A percentile compares a stretch with the other conserved stretches of the same genome.
These are phyloP conservation scores for Malus orientalis DNA, from an alignment of 306 rosid species.

Conservation along the genomic window DNA sequence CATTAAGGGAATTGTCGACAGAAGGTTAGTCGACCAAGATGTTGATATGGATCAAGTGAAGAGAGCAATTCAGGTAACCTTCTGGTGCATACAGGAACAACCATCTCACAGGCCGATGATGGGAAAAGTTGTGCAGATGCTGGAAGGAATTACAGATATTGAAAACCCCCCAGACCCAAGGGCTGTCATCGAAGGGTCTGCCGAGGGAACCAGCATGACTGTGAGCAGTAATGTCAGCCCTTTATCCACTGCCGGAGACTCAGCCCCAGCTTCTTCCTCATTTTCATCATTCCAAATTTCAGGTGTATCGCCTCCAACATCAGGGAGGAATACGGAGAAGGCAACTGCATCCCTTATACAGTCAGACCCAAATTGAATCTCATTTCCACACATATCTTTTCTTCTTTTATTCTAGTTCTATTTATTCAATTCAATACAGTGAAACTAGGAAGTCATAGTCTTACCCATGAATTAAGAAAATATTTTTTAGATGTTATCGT, in stretches of 20 bases:
- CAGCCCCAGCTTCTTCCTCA: constrained; percentile 32
- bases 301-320: constrained; percentile 13
- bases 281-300: constrained; percentile 29
- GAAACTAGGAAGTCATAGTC: neutral
- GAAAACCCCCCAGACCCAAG: constrained; percentile 55
- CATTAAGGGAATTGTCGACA: constrained; percentile 46
- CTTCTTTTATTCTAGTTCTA: neutral
- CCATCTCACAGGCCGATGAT: constrained; percentile 72
- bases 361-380: constrained; percentile 11
- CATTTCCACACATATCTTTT: neutral
- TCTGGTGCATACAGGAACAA: constrained; percentile 91
- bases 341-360: constrained; percentile 33
- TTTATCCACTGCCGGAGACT: constrained; percentile 24
- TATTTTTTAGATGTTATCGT: neutral
- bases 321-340: constrained; percentile 32
- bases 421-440: neutral
- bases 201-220: constrained; percentile 26
- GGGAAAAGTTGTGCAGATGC: constrained; percentile 80
- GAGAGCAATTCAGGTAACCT: constrained; percentile 55
- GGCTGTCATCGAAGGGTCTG: constrained; percentile 29
- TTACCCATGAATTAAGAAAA: neutral
- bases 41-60: constrained; percentile 55
- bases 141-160: constrained; percentile 59
- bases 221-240: constrained; percentile 37
- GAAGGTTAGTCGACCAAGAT: constrained; percentile 41